Base-by-base conservation (phyloP, 345 rosid genomes). In the Stellera chamaejasme region DNA sequence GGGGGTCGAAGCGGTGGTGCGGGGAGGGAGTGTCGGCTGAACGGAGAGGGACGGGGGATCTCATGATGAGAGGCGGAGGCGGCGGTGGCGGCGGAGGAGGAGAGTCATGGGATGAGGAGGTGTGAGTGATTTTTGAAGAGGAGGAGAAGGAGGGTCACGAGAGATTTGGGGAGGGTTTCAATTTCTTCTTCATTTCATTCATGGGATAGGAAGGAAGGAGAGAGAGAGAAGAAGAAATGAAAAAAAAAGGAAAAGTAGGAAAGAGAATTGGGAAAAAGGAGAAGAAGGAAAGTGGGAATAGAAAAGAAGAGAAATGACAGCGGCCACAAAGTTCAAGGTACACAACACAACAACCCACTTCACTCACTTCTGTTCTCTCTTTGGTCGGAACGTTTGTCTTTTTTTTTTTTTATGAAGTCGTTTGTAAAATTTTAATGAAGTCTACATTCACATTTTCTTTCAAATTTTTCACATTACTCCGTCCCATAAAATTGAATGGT, bases 11-110 rank as follows among this genome's bases (percentile, higher is more conserved):
- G 11, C 66, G 82, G 58, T 64, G 72, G 61, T 61, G 70, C 2
- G 69, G 80, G 13, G 79, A 55, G 56, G 80, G 82, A 11, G 77
- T 63, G 32, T 79, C 90, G 61, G 84, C 84, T 87, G 82, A 75
- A 65, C 75, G 90, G 50, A 72, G 79, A 25, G 69, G 65, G 27
- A 73, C 93, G 41, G 89, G 87, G 13, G 95, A 79, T 46, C 79
- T 82, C 97, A 90, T 90, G 71, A 54, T 32, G 73, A 55, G 43
- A 3, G 55, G 25, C 5, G 66, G 15, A 0, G 59, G 52, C 48
- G 39, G 16, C 10, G 51, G 62, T 13, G 66, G 27, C 27, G 44
- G 27, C 54, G 25, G 23, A 54, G 52, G 72, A 47, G 62, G 15
- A 23, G 70, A 59, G 41, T 71, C 78, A 65, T 66, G 75, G 68